phyloP scores from a whole-genome alignment of 176 grass and related monocot genomes.

The Chloris gayana region DNA sequence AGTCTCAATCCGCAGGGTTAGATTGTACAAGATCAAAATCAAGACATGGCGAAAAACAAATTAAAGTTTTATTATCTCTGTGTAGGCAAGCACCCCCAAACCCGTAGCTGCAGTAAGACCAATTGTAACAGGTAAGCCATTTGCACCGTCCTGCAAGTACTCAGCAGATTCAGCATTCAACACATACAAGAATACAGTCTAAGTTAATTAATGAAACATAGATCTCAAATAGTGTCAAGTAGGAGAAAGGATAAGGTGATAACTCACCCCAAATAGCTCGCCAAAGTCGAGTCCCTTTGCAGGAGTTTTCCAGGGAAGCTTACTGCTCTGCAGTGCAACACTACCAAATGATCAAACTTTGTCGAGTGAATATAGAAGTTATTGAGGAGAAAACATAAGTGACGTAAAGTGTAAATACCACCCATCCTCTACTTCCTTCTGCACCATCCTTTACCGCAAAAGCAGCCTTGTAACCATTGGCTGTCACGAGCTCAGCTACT shows the following conservation, averaged over 20 bases:
- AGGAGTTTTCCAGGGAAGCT: conserved; percentile 82
- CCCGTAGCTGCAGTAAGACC: conserved; percentile 87
- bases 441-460: conserved; percentile 92
- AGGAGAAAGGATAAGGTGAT: background rate
- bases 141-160: conserved; percentile 57
- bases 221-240: background rate
- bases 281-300: conserved; percentile 68
- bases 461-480: conserved; percentile 91
- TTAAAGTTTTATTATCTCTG: conserved; percentile 55
- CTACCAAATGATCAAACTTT: conserved; percentile 45
- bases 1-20: conserved; percentile 79
- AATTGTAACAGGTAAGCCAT: conserved; percentile 77
- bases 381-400: conserved; percentile 6
- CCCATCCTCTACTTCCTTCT: conserved; percentile 85
- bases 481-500: conserved; percentile 78
- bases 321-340: conserved; percentile 75
- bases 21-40: conserved; percentile 11
- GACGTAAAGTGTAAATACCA: conserved; percentile 49
- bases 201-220: background rate
- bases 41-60: conserved; percentile 1
- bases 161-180: conserved; percentile 28
- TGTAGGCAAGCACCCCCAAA: conserved; percentile 75
- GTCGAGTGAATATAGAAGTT: conserved; percentile 30
- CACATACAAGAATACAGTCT: conserved; percentile 1
- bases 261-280: conserved; percentile 76